Conservation (phyloP, 2,329 filamentous ascomycete species). For the Microdochium bolleyi region DNA sequence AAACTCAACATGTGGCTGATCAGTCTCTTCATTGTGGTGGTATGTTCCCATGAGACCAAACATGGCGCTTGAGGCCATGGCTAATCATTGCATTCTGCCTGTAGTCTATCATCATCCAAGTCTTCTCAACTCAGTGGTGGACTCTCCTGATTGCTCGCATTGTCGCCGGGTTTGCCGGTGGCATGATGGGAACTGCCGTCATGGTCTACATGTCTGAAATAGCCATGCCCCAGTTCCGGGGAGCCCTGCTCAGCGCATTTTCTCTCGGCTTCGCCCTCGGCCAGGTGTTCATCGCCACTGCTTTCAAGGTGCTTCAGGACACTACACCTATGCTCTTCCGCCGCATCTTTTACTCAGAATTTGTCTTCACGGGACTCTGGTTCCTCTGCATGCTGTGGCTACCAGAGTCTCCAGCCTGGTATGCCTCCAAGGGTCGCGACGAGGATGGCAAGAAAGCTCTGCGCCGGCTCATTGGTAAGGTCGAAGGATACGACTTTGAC, state of each 20-base stretch:
- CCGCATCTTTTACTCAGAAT: conserved; percentile 2
- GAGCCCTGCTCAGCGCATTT: conserved; percentile 1
- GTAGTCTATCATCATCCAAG: conserved; percentile 1
- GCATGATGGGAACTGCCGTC: conserved; percentile 1
- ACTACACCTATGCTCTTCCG: neutral
- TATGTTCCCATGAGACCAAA: neutral
- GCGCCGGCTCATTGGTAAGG: conserved; percentile 3
- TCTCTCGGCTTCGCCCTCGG: conserved; percentile 4
- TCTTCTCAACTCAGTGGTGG: conserved; percentile 1
- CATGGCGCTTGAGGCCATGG: neutral
- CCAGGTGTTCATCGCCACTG: conserved; percentile 1
- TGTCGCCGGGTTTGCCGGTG: conserved; percentile 2
- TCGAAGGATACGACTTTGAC: conserved; percentile 7
- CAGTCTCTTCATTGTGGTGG: conserved; percentile 1
- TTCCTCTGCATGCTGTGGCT: conserved; percentile 4
- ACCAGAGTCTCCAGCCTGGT: conserved; percentile 1
- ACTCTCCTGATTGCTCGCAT: conserved; percentile 2
- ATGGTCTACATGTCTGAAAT: conserved; percentile 6
- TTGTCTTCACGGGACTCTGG: conserved; percentile 1
- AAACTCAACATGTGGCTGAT: conserved; percentile 3
- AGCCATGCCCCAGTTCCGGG: conserved; percentile 2
- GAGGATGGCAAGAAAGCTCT: conserved; percentile 8
- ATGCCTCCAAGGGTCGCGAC: neutral
- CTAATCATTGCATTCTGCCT: neutral
- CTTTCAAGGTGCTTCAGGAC: neutral